Evolutionary conservation across 2,329 filamentous ascomycete species (phyloP), one percentile per base, ranked within the genome.

Genomic region (Lecanicillium sp.): DNA sequence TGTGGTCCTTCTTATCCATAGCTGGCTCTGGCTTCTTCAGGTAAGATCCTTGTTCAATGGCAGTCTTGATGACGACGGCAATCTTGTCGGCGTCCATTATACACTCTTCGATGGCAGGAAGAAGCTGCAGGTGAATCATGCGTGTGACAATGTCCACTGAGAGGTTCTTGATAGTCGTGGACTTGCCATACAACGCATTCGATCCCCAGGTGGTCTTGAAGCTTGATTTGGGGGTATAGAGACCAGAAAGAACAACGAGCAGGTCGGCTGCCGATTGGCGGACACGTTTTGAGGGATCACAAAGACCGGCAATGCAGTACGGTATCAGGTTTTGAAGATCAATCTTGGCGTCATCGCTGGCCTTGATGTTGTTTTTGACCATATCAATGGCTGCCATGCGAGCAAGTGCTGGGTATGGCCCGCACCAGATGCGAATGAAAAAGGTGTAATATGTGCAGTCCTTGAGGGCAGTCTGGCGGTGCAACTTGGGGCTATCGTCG

Each of bases 281-380:
- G 30, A 95, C 82, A 45, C 79, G 78, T 45, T 81, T 79, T 2
- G 85, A 85, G 5, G 79, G 64, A 56, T 97, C 90, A 17, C 77
- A 71, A 14, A 97, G 72, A 17, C 84, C 84, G 28, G 74, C 69
- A 33, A 96, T 64, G 22, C 82, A 68, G 60, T 94, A 96, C 3
- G 90, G 90, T n/a, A 95, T 55, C 14, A 96, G 58, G 10, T 78
- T 75, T 55, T 97, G 90, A 35, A 89, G 71, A 55, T 95, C 84
- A 7, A 74, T 54, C 15, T 65, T 64, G 17, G 54, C 58, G 39
- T 65, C 67, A 42, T 72, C 69, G 12, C 61, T 60, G 9, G 62
- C 58, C 38, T 75, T 74, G 14, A 87, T 57, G 18, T 70, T 67
- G 20, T 67, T 67, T 43, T 78, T 76, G 12, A 78, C 72, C 52